Conservation (phyloP, 2,329 filamentous ascomycete genomes). For the Aspergillus sclerotialis region DNA sequence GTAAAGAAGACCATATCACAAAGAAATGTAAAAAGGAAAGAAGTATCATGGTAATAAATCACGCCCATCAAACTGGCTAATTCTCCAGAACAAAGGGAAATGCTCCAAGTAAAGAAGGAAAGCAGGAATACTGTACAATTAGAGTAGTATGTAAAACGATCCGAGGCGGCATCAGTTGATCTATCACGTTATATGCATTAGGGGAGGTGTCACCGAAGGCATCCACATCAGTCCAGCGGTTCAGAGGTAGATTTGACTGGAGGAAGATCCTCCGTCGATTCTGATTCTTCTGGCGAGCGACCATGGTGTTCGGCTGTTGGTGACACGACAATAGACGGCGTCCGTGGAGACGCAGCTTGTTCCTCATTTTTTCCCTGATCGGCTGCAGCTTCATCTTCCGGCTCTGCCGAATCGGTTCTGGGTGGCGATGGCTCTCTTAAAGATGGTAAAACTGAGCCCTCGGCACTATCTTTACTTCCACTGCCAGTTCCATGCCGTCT, state of each 20-base stretch:
- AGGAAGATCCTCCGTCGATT: constrained; percentile 15
- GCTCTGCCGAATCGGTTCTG: constrained; percentile 12
- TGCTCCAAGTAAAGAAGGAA: neutral
- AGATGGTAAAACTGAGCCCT: constrained; percentile 23
- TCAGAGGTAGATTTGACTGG: constrained; percentile 17
- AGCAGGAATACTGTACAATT: constrained; percentile 14
- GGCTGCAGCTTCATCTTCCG: constrained; percentile 14
- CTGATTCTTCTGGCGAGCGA: constrained; percentile 13
- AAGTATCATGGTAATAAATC: constrained; percentile 19
- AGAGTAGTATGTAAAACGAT: constrained; percentile 13
- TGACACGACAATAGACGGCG: constrained; percentile 32
- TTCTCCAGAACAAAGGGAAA: neutral
- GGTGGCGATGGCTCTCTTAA: constrained; percentile 28
- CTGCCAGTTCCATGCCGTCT: constrained; percentile 50
- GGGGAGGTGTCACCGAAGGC: constrained; percentile 1
- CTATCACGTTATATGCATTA: constrained; percentile 33
- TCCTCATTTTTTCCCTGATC: constrained; percentile 17
- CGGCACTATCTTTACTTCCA: constrained; percentile 31
- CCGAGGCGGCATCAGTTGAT: constrained; percentile 21
- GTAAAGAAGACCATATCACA: constrained; percentile 2
- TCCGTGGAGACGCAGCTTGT: constrained; percentile 13
- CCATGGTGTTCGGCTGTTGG: constrained; percentile 17
- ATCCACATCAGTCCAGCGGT: constrained; percentile 15
- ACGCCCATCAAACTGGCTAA: constrained; percentile 11
- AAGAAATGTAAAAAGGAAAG: constrained; percentile 1